phyloP scores from a whole-genome alignment of 169 alveolate genomes.

The Cryptosporidium meleagridis region DNA sequence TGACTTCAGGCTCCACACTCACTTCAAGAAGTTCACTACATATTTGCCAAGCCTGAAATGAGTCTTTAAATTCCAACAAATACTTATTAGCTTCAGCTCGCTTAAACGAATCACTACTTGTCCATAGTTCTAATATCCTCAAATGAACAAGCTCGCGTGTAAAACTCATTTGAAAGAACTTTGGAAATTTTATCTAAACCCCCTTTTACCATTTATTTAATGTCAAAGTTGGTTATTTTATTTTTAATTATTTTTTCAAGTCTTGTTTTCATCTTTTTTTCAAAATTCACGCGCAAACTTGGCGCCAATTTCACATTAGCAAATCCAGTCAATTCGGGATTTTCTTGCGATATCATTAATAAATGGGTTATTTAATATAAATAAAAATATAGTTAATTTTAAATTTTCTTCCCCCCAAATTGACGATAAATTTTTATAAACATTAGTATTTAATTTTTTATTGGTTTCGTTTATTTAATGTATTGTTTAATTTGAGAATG shows the following conservation, averaged over 20 bases:
- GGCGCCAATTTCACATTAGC: background rate
- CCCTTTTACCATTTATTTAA: constrained; percentile 8
- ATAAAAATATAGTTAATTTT: background rate
- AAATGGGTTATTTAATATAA: background rate
- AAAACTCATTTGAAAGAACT: constrained; percentile 19
- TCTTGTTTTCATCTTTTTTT: background rate
- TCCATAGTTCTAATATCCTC: constrained; percentile 47
- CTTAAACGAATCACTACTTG: constrained; percentile 33
- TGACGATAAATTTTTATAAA: no score
- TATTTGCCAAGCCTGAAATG: constrained; percentile 62
- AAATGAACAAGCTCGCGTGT: constrained; percentile 44
- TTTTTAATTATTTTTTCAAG: background rate
- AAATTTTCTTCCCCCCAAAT: no score
- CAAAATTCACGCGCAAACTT: background rate
- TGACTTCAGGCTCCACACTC: constrained; percentile 55
- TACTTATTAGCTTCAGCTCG: constrained; percentile 69
- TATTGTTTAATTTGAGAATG: background rate
- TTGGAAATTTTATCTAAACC: background rate
- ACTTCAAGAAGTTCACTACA: constrained; percentile 34
- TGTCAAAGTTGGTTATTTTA: background rate
- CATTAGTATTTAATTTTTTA: no score
- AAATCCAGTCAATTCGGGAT: constrained; percentile 22
- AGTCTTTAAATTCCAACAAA: constrained; percentile 55
- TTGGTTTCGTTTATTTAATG: background rate
- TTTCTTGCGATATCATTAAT: background rate